Evolutionary conservation across 2,329 filamentous ascomycete species (phyloP), one percentile per base, ranked within the genome.

Genomic region (Claviceps monticola): DNA sequence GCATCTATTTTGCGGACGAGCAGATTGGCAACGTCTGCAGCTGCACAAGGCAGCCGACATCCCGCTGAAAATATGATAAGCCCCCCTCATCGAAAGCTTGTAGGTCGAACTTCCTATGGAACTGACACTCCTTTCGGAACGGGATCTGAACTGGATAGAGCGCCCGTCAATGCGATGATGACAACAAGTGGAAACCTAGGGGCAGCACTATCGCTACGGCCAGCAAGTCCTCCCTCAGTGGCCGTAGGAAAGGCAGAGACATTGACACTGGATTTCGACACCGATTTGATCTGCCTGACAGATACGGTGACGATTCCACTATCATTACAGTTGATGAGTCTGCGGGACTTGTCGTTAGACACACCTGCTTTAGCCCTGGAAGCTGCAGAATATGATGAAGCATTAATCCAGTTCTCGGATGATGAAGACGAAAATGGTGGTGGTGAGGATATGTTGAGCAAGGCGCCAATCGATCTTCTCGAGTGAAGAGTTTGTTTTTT

Each of bases 1-100:
- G 63, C 0, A 51, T 51, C 1, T 53, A 64, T 59, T 41, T 54
- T 21, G 53, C 51, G 23, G 57, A 57, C 5, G 59, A 16, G 23
- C 21, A 41, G 37, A 58, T 36, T 19, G 17, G 19, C 48, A 16
- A 21, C 17, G 19, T 19, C 46, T 4, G 16, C 5, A 16, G 14
- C 29, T 34, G 8, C 46, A 37, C 36, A 17, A 21, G 16, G 8
- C 21, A 29, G 46, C 29, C 46, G 17, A 34, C 11, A 34, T 21
- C 29, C 5, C 21, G 45, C n/a, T 37, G n/a, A 19, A 19, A 47
- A 11, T 47, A 11, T 11, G 11, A 34, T 34, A 11, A 34, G 4
- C 9, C 37, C 29, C 21, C 45, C 45, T 4, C 5, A 8, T 37
- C 29, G 45, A 29, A 21, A 5, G 2, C 29, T 16, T 23, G 14